A percentile compares a stretch with the other conserved stretches of the same genome.
Evolutionary conservation across 495 filamentous ascomycete genomes (phyloP).

Genomic region (Trichoderma erinaceum): DNA sequence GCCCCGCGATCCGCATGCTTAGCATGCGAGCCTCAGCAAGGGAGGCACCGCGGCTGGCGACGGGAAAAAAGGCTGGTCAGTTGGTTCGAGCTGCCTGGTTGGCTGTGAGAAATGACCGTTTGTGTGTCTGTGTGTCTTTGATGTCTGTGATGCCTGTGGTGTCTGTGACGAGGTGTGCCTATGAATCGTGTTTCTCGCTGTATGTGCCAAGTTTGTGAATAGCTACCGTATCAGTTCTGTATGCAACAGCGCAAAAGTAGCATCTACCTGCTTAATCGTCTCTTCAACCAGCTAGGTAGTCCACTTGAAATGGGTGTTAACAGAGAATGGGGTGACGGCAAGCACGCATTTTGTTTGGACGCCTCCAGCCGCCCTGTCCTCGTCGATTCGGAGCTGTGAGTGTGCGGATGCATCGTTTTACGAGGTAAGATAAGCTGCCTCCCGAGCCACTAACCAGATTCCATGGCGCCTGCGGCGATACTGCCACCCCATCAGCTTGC

Average conservation of each 20-base stretch:
- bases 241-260: too few relatives aligned
- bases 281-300: too few relatives aligned
- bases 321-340: neutral
- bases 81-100: neutral
- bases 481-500: neutral
- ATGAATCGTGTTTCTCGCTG: too few relatives aligned
- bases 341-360: neutral
- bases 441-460: neutral
- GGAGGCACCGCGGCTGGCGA: neutral
- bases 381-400: neutral
- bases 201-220: too few relatives aligned
- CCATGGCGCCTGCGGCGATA: neutral
- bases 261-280: too few relatives aligned
- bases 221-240: too few relatives aligned
- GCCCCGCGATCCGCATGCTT: slow-evolving; percentile 11
- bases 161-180: too few relatives aligned
- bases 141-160: neutral
- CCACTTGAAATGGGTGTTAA: too few relatives aligned
- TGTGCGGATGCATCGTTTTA: neutral
- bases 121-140: neutral
- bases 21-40: slow-evolving; percentile 3
- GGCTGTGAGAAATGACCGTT: neutral
- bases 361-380: neutral
- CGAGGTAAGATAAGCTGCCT: neutral
- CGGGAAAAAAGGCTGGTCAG: neutral